These are phyloP conservation scores for Ophiostoma tasmaniense DNA, from an alignment of 2,329 filamentous ascomycete species.

Conservation along the genomic window DNA sequence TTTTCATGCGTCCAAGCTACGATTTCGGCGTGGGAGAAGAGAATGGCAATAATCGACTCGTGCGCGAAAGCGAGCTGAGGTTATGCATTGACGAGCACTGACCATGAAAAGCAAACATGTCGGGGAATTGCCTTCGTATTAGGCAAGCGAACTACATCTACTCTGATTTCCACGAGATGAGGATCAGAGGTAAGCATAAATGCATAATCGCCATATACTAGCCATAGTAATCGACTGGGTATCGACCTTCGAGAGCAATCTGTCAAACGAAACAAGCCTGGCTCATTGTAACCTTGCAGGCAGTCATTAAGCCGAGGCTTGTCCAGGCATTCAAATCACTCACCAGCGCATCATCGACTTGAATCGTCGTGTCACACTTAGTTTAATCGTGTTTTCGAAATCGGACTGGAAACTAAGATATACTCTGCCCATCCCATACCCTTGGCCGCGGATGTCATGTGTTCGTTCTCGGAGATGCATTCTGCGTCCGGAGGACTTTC, in stretches of 20 bases:
- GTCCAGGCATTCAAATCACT: background rate
- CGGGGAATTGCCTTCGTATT: too few relatives aligned
- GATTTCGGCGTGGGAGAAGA: background rate
- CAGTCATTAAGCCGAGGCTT: background rate
- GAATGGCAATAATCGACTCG: background rate
- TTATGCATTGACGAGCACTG: background rate
- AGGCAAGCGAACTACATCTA: background rate
- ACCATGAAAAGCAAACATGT: background rate
- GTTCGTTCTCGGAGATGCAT: background rate
- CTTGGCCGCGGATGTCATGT: background rate
- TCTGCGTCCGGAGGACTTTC: background rate
- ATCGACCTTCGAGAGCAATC: background rate
- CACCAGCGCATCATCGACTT: background rate
- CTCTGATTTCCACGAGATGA: background rate
- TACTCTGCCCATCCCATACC: conserved; percentile 2
- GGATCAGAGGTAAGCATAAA: conserved; percentile 1
- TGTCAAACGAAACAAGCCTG: background rate
- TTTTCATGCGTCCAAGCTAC: background rate
- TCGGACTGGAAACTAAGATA: background rate
- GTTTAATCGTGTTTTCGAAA: background rate
- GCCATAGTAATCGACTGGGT: background rate
- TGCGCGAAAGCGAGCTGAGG: background rate
- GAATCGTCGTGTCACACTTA: too few relatives aligned
- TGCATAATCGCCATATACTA: background rate
- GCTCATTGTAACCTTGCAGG: background rate